These are phyloP conservation scores for Colletotrichum australisinense DNA, from an alignment of 2,329 filamentous ascomycete genomes.

Conservation along the genomic window DNA sequence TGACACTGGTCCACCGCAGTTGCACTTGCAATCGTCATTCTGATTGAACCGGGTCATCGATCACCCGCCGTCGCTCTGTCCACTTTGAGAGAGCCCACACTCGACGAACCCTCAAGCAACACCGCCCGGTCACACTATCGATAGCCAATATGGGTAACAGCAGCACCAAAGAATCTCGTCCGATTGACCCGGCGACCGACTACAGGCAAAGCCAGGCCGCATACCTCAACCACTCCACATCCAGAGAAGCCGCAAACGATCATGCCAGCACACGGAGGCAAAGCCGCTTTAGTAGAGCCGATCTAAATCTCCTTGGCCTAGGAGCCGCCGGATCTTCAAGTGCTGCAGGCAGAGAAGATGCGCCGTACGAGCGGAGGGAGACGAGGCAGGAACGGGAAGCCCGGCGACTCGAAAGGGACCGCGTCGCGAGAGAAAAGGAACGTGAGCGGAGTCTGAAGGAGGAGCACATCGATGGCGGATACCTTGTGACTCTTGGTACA, in stretches of 20 bases:
- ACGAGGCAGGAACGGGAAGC: constrained; percentile 93
- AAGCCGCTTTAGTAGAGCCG: constrained; percentile 51
- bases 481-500: constrained; percentile 90
- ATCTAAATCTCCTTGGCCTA: constrained; percentile 60
- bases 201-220: constrained; percentile 31
- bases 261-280: constrained; percentile 31
- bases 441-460: constrained; percentile 90
- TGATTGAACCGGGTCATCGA: background rate
- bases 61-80: background rate
- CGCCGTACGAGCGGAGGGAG: constrained; percentile 76
- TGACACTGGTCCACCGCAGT: background rate
- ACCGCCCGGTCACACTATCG: background rate
- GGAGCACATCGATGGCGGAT: constrained; percentile 94
- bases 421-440: constrained; percentile 80
- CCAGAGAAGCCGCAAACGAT: constrained; percentile 14
- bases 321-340: constrained; percentile 49
- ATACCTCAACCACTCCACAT: constrained; percentile 18
- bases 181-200: constrained; percentile 29
- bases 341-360: constrained; percentile 52
- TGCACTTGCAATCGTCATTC: background rate
- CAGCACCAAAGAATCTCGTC: constrained; percentile 53
- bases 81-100: background rate
- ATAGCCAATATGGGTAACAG: constrained; percentile 51
- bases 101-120: background rate
- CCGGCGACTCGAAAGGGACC: constrained; percentile 84